Percentiles rank a stretch among this genome's conserved stretches.
phyloP scores from a whole-genome alignment of 805 yeast species.

The Ogataea saltuana region DNA sequence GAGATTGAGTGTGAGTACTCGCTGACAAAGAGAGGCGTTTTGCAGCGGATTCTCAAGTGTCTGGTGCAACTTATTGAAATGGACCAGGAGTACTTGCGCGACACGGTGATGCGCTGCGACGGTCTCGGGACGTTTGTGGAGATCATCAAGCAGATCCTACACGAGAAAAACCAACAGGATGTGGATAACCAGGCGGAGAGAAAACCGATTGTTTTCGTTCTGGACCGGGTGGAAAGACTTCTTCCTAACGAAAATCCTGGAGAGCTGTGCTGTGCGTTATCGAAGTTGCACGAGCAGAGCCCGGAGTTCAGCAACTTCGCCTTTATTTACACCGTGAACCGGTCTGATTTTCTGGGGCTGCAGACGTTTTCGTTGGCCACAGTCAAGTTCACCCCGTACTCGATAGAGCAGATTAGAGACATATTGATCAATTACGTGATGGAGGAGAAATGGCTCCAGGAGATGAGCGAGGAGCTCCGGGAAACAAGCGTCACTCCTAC shows the following conservation, averaged over 20 bases:
- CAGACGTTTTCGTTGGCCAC: slow-evolving; percentile 43
- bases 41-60: slow-evolving; percentile 42
- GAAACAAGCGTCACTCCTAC: slow-evolving; percentile 8
- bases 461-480: not conserved
- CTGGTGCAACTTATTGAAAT: slow-evolving; percentile 22
- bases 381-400: slow-evolving; percentile 42
- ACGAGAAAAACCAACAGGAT: slow-evolving; percentile 1
- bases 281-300: slow-evolving; percentile 45
- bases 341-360: slow-evolving; percentile 40
- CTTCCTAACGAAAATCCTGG: slow-evolving; percentile 37
- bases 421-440: slow-evolving; percentile 33
- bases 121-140: slow-evolving; percentile 42
- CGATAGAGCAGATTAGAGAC: slow-evolving; percentile 36
- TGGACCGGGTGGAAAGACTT: slow-evolving; percentile 46
- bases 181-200: not conserved
- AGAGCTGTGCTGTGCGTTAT: slow-evolving; percentile 42
- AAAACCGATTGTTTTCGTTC: slow-evolving; percentile 44
- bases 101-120: slow-evolving; percentile 39
- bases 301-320: slow-evolving; percentile 33
- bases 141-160: slow-evolving; percentile 40
- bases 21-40: slow-evolving; percentile 41
- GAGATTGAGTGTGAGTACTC: slow-evolving; percentile 47
- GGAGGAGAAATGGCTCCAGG: slow-evolving; percentile 19
- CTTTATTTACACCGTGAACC: slow-evolving; percentile 42
- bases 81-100: slow-evolving; percentile 9